Evolutionary conservation across 768 basidiomycete genomes (phyloP).

Genomic region (Trametopsis cervina): DNA sequence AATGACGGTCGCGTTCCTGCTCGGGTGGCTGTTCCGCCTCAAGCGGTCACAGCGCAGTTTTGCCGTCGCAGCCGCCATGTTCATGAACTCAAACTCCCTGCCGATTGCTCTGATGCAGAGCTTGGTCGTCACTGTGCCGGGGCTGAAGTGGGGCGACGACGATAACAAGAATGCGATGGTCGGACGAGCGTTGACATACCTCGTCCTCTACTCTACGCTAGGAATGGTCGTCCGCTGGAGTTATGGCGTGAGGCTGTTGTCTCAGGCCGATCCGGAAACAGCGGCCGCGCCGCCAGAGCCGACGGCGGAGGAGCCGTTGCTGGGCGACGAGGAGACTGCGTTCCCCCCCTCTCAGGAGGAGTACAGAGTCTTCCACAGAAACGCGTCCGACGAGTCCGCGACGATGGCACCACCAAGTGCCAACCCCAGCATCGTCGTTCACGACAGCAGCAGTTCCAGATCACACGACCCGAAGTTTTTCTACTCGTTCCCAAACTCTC

Average conservation of each 20-base stretch:
- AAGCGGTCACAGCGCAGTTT: conserved; percentile 76
- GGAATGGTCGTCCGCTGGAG: conserved; percentile 98
- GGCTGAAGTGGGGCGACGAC: conserved; percentile 72
- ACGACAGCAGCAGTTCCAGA: conserved; percentile 8
- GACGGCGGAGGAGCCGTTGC: conserved; percentile 28
- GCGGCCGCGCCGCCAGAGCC: conserved; percentile 20
- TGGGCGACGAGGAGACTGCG: conserved; percentile 24
- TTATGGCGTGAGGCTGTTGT: conserved; percentile 79
- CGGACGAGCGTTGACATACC: conserved; percentile 82
- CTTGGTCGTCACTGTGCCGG: conserved; percentile 76
- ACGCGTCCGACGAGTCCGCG: conserved; percentile 11
- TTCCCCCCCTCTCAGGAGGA: conserved; percentile 20
- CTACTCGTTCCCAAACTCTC: conserved; percentile 62
- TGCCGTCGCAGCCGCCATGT: conserved; percentile 77
- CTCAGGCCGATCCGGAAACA: conserved; percentile 55
- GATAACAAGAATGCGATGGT: conserved; percentile 88
- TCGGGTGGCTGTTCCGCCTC: conserved; percentile 61
- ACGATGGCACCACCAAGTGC: conserved; percentile 2
- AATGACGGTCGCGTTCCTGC: conserved; percentile 53
- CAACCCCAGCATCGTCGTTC: conserved; percentile 14
- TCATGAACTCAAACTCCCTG: conserved; percentile 93
- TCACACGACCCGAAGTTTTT: conserved; percentile 32
- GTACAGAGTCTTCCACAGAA: conserved; percentile 8
- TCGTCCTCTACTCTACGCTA: conserved; percentile 88
- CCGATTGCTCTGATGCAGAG: conserved; percentile 94